A percentile compares a stretch with the other conserved stretches of the same genome.
These are phyloP conservation scores for Suillus discolor DNA, from an alignment of 768 basidiomycete genomes.

Conservation along the genomic window DNA sequence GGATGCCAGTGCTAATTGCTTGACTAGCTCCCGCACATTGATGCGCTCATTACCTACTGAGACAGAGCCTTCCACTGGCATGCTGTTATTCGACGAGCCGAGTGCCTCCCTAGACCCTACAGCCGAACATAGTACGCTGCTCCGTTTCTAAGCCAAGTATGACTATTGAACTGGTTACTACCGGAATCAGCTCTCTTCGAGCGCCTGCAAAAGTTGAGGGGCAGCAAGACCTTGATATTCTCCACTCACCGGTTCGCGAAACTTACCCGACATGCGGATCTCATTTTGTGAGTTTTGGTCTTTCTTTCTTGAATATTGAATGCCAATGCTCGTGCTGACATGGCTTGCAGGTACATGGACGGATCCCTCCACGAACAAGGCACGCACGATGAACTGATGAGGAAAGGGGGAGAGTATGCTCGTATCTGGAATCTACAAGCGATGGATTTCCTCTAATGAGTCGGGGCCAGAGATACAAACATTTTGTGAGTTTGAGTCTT, in stretches of 20 bases:
- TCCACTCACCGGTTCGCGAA: conserved; percentile 68
- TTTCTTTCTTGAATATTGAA: background rate
- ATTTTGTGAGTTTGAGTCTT: no score
- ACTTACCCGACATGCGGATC: conserved; percentile 68
- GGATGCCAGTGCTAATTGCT: background rate
- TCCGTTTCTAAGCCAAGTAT: background rate
- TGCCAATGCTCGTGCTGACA: background rate
- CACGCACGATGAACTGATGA: conserved; percentile 61
- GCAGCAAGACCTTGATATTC: conserved; percentile 82
- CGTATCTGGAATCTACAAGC: conserved; percentile 76
- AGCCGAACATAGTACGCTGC: conserved; percentile 63
- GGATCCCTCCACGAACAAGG: conserved; percentile 67
- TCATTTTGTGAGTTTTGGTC: conserved; percentile 53
- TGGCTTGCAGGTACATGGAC: conserved; percentile 61
- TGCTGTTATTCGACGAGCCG: conserved; percentile 75
- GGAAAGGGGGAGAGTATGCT: conserved; percentile 64
- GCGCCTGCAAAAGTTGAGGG: conserved; percentile 64
- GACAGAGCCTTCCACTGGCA: conserved; percentile 47
- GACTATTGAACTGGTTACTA: background rate
- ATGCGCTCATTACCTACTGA: conserved; percentile 60
- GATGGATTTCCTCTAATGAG: conserved; percentile 5
- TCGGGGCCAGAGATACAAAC: no score
- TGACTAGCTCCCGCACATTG: conserved; percentile 60
- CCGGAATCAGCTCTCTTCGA: conserved; percentile 60
- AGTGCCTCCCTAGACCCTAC: conserved; percentile 74